phyloP scores from a whole-genome alignment of 2,329 filamentous ascomycete species.

The Penicillium carneum region DNA sequence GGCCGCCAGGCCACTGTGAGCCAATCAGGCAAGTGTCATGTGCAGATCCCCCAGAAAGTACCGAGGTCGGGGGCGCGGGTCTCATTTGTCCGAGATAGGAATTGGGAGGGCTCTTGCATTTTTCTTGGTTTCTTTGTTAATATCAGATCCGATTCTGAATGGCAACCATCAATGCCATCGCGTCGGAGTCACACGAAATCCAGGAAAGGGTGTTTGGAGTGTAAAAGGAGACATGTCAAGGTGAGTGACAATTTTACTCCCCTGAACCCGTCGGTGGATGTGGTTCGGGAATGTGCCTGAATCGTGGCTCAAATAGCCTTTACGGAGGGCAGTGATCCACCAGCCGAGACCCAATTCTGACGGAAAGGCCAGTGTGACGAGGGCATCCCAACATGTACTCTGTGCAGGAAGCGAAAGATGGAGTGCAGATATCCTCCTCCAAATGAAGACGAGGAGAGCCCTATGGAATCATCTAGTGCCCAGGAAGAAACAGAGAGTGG shows the following conservation, averaged over 20 bases:
- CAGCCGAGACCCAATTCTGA: conserved; percentile 10
- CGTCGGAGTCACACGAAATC: conserved; percentile 51
- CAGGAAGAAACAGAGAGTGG: conserved; percentile 32
- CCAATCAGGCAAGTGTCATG: conserved; percentile 12
- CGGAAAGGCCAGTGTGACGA: conserved; percentile 46
- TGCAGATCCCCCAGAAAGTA: conserved; percentile 13
- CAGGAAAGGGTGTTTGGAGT: conserved; percentile 50
- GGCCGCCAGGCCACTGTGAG: too few species aligned
- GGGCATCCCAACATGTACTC: conserved; percentile 44
- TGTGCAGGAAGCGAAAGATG: conserved; percentile 49
- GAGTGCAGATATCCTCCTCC: conserved; percentile 46
- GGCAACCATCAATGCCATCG: conserved; percentile 37
- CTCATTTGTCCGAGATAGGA: conserved; percentile 8
- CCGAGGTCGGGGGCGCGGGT: conserved; percentile 15
- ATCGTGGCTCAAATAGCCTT: background rate
- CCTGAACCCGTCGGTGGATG: background rate
- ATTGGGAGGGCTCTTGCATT: background rate
- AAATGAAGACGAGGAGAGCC: conserved; percentile 36
- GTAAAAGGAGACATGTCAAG: conserved; percentile 52
- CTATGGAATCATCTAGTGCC: conserved; percentile 29
- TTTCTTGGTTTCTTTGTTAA: background rate
- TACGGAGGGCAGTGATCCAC: background rate
- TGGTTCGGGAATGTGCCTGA: background rate
- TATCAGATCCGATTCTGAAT: conserved; percentile 6
- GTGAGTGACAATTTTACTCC: conserved; percentile 30